These are phyloP conservation scores for Flammula alnicola DNA, from an alignment of 1,284 basidiomycete genomes.

Conservation along the genomic window DNA sequence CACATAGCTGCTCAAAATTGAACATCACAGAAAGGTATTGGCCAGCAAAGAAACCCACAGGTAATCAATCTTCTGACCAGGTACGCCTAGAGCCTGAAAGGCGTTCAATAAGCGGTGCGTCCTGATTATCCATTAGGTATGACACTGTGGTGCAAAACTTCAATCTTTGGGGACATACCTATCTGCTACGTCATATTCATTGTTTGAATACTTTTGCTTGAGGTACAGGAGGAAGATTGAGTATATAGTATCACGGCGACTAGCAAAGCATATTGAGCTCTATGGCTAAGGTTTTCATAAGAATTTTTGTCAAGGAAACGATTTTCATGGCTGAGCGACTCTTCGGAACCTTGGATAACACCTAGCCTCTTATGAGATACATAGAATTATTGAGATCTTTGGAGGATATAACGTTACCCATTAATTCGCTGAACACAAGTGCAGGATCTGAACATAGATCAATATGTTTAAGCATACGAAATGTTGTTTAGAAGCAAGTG, in stretches of 20 bases:
- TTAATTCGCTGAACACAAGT: constrained; percentile 69
- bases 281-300: constrained; percentile 55
- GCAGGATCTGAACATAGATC: constrained; percentile 52
- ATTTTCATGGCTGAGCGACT: constrained; percentile 40
- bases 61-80: constrained; percentile 56
- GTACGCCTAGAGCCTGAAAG: constrained; percentile 39
- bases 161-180: constrained; percentile 46
- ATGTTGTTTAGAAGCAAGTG: background rate
- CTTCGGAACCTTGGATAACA: constrained; percentile 71
- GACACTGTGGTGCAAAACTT: background rate
- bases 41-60: constrained; percentile 48
- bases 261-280: constrained; percentile 63
- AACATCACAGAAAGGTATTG: background rate
- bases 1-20: constrained; percentile 55
- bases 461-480: background rate
- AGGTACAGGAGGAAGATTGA: constrained; percentile 59
- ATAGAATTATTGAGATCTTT: background rate
- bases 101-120: constrained; percentile 56
- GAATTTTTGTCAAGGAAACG: constrained; percentile 48
- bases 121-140: constrained; percentile 31
- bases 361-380: constrained; percentile 41
- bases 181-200: constrained; percentile 67
- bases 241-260: constrained; percentile 56
- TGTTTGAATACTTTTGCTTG: constrained; percentile 46
- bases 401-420: constrained; percentile 53